phyloP scores from a whole-genome alignment of 2,329 filamentous ascomycete species.

The Apiospora saccharicola region DNA sequence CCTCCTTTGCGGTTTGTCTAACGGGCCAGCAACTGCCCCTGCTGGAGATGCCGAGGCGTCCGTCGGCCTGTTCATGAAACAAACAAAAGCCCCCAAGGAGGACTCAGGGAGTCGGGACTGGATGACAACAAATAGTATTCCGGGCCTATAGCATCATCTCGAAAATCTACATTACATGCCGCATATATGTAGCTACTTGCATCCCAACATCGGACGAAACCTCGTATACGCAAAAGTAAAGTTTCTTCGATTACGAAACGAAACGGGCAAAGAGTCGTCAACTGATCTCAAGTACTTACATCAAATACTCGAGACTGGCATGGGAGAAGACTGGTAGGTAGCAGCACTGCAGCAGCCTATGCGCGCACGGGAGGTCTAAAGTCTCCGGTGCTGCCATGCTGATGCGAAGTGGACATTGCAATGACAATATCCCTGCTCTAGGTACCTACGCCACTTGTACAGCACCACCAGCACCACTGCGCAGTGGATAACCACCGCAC shows the following conservation, averaged over 20 bases:
- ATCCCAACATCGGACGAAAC: constrained; percentile 18
- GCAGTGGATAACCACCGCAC: constrained; percentile 10
- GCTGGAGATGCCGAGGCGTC: constrained; percentile 23
- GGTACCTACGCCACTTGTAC: constrained; percentile 10
- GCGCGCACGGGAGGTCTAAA: constrained; percentile 14
- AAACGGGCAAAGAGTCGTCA: neutral
- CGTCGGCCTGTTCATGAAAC: constrained; percentile 10
- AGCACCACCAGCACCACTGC: constrained; percentile 10
- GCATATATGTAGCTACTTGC: neutral
- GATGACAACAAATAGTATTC: constrained; percentile 12
- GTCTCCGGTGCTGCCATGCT: constrained; percentile 13
- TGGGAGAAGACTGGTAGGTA: neutral
- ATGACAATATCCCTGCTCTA: constrained; percentile 12
- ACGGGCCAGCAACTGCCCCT: neutral
- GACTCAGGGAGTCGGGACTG: neutral
- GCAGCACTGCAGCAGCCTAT: neutral
- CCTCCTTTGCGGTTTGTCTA: neutral
- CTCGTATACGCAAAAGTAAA: constrained; percentile 4
- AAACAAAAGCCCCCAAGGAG: neutral
- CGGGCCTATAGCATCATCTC: constrained; percentile 18
- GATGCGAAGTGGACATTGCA: constrained; percentile 20
- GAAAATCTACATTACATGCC: neutral
- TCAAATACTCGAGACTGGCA: neutral
- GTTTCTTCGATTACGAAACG: neutral
- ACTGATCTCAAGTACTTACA: neutral